Conservation (phyloP, 1,139 yeast genomes). For the Blastobotrys petasosporus region DNA sequence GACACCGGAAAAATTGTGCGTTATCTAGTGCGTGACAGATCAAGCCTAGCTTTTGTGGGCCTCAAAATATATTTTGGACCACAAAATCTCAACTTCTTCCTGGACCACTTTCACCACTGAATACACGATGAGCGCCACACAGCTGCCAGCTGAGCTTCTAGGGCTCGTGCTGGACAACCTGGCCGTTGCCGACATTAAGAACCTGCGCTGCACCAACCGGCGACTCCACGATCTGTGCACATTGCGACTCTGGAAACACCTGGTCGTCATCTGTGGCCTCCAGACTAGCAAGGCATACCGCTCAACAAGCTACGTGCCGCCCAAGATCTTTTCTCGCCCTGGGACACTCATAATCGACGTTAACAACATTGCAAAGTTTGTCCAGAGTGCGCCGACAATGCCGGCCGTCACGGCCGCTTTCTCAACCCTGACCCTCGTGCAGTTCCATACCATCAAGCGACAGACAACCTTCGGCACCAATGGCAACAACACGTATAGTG, state of each 20-base stretch:
- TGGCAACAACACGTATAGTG: not conserved
- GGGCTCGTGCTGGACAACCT: conserved; percentile 1
- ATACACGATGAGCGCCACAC: too few relatives aligned
- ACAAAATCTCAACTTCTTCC: too few relatives aligned
- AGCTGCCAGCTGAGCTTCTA: conserved; percentile 5
- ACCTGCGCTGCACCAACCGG: conserved; percentile 2
- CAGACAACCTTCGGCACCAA: not conserved
- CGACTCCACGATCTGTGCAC: conserved; percentile 5
- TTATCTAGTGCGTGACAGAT: too few relatives aligned
- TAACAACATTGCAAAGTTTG: conserved; percentile 4
- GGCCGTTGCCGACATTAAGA: not conserved
- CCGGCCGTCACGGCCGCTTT: conserved; percentile 1
- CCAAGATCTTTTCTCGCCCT: conserved; percentile 1
- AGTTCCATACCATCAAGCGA: not conserved
- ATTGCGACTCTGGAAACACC: conserved; percentile 5
- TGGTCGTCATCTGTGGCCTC: conserved; percentile 10
- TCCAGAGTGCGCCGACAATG: not conserved
- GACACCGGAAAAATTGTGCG: too few relatives aligned
- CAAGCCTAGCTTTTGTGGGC: too few relatives aligned
- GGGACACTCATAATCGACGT: conserved; percentile 6
- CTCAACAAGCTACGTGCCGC: not conserved
- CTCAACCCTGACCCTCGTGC: conserved; percentile 2
- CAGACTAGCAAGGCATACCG: conserved; percentile 1
- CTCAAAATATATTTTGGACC: too few relatives aligned
- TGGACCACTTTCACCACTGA: too few relatives aligned